phyloP scores from a whole-genome alignment of 148 eudicot genomes.

The Rhododendron molle region DNA sequence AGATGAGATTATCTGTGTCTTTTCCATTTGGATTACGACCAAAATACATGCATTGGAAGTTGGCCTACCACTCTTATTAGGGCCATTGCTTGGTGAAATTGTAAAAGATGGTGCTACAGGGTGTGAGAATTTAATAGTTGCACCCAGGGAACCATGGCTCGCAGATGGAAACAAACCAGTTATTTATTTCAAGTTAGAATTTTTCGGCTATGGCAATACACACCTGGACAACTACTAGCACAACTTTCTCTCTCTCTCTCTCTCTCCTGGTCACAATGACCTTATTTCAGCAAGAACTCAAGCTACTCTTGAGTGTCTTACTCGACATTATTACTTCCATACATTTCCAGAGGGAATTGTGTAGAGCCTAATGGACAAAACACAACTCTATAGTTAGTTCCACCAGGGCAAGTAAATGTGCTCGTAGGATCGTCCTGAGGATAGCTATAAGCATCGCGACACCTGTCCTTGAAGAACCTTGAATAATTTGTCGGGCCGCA shows the following conservation, averaged over 20 bases:
- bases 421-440: constrained; percentile 46
- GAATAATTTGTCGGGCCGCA: constrained; percentile 25
- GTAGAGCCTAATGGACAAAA: constrained; percentile 29
- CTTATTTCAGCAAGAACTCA: not conserved
- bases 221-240: not conserved
- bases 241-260: not conserved
- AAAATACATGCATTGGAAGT: not conserved
- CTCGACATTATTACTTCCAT: not conserved
- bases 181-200: not conserved
- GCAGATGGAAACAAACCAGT: not conserved
- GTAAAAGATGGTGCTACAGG: not conserved
- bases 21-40: not conserved
- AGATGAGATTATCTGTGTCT: not conserved
- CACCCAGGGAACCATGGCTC: not conserved
- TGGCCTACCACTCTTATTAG: not conserved
- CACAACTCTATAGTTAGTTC: constrained; percentile 37
- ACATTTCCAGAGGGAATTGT: constrained; percentile 2
- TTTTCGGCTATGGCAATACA: not conserved
- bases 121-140: not conserved
- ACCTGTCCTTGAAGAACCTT: constrained; percentile 21
- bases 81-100: not conserved
- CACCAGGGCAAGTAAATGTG: constrained; percentile 38
- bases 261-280: not conserved
- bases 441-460: constrained; percentile 42
- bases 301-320: not conserved